phyloP scores from a whole-genome alignment of 2,329 filamentous ascomycete genomes.

The Plectosphaerella cucumerina region DNA sequence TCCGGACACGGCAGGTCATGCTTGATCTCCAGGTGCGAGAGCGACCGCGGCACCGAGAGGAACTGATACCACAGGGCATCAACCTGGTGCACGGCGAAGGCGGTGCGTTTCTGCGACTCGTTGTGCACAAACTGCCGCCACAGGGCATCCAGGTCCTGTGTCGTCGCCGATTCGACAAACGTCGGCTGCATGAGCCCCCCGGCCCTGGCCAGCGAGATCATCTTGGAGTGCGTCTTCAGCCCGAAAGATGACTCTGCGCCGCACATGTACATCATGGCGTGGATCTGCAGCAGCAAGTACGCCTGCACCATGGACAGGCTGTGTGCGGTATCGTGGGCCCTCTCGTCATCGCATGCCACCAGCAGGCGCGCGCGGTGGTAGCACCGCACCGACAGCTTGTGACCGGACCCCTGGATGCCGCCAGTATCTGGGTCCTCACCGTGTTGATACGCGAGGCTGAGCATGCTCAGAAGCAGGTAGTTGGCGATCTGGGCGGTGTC shows the following conservation, averaged over 20 bases:
- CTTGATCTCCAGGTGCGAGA: constrained; percentile 38
- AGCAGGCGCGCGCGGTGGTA: constrained; percentile 25
- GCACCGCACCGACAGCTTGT: constrained; percentile 23
- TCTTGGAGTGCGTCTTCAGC: constrained; percentile 32
- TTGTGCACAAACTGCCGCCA: constrained; percentile 31
- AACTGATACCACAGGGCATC: constrained; percentile 40
- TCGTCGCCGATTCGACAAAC: constrained; percentile 12
- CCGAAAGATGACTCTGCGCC: constrained; percentile 27
- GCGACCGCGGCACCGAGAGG: constrained; percentile 27
- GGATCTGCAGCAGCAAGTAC: constrained; percentile 34
- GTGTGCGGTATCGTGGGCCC: constrained; percentile 7
- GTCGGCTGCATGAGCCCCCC: constrained; percentile 28
- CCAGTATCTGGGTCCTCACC: constrained; percentile 28
- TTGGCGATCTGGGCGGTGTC: constrained; percentile 16
- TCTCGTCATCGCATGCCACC: constrained; percentile 15
- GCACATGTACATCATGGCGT: constrained; percentile 37
- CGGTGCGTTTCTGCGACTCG: constrained; percentile 36
- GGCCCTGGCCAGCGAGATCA: constrained; percentile 31
- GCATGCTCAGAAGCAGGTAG: constrained; percentile 27
- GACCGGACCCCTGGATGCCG: constrained; percentile 18
- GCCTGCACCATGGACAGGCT: constrained; percentile 28
- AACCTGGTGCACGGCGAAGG: constrained; percentile 36
- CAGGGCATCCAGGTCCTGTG: constrained; percentile 28
- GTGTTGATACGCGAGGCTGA: constrained; percentile 32
- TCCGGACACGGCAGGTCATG: constrained; percentile 35